These are phyloP conservation scores for Pseudogymnoascus verrucosus DNA, from an alignment of 2,329 filamentous ascomycete species.

Conservation along the genomic window DNA sequence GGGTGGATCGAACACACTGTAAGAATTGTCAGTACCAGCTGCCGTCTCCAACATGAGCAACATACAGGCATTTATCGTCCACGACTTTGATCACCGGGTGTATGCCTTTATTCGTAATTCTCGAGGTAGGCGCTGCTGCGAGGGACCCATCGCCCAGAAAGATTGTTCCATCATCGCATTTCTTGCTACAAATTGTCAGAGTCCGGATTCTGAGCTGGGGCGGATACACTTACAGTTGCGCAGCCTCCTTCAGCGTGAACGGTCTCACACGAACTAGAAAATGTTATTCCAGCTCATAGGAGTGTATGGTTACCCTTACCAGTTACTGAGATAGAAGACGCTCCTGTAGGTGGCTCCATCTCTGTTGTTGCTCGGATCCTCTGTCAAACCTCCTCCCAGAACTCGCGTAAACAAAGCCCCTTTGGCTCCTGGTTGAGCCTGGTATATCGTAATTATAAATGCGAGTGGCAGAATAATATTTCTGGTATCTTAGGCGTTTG, in stretches of 20 bases:
- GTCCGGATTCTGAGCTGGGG: background rate
- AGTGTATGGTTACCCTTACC: conserved; percentile 18
- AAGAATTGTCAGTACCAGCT: conserved; percentile 13
- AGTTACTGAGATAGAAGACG: conserved; percentile 30
- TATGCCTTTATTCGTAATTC: conserved; percentile 77
- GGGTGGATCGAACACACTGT: conserved; percentile 90
- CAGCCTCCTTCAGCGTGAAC: conserved; percentile 84
- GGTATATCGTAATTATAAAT: conserved; percentile 1
- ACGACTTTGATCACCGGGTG: conserved; percentile 91
- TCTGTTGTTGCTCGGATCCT: conserved; percentile 5
- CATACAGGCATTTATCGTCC: conserved; percentile 91
- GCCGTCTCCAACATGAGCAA: conserved; percentile 17
- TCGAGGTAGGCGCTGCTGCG: conserved; percentile 76
- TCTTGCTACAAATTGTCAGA: conserved; percentile 30
- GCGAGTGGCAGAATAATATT: background rate
- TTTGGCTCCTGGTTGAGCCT: background rate
- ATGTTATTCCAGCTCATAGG: conserved; percentile 14
- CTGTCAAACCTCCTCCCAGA: conserved; percentile 5
- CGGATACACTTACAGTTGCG: conserved; percentile 58
- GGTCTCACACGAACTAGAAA: conserved; percentile 57
- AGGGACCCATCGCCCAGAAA: conserved; percentile 97
- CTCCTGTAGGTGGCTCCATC: conserved; percentile 17
- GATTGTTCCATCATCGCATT: conserved; percentile 71
- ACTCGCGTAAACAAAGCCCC: background rate
- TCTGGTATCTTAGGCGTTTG: background rate